Evolutionary conservation across 768 basidiomycete genomes (phyloP), one percentile per base, ranked within the genome.

Genomic region (Candolleomyces efflorescens): DNA sequence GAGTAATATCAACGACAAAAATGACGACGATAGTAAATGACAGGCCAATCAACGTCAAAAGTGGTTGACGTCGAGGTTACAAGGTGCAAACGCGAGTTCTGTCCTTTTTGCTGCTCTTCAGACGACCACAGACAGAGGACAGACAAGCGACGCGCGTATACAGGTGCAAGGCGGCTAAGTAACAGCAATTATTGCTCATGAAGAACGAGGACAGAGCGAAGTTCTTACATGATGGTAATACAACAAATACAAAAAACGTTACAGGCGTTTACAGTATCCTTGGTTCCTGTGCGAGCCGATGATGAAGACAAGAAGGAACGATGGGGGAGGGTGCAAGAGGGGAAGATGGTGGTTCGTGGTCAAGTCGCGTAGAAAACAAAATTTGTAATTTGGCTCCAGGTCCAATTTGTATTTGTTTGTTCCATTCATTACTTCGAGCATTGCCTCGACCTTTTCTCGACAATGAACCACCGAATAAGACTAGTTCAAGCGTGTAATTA

Each of bases 1-100:
- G 75, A 75, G 75, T 75, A 53, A 75, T 75, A 77, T 71, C 72
- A 71, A 75, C 71, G 61, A 77, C 72, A 73, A 66, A 63, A 61
- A 63, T 48, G 59, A 54, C 45, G 50, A 41, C 51, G 51, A 53
- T 53, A 53, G 51, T 53, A 65, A 63, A 59, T 56, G 62, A 62
- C 63, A 68, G 54, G 58, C 54, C 48, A 46, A 49, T 60, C 37
- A 62, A 55, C 50, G 52, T 22, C 24, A 32, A 48, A 32, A 23
- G 41, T 44, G 18, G 26, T 53, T 36, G 36, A 43, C 55, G 32
- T 52, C 38, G 47, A 52, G 36, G 50, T 18, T 46, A 23, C 44
- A 48, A 4, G 50, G 50, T 41, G 38, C 49, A 53, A 56, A 54
- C 50, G 51, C n/a, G 17, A 15, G 26, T 26, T 38, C 37, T 38